Percentiles rank a stretch among this genome's conserved stretches.
Evolutionary conservation across 2,329 filamentous ascomycete genomes (phyloP).

Genomic region (Monilinia fructigena): DNA sequence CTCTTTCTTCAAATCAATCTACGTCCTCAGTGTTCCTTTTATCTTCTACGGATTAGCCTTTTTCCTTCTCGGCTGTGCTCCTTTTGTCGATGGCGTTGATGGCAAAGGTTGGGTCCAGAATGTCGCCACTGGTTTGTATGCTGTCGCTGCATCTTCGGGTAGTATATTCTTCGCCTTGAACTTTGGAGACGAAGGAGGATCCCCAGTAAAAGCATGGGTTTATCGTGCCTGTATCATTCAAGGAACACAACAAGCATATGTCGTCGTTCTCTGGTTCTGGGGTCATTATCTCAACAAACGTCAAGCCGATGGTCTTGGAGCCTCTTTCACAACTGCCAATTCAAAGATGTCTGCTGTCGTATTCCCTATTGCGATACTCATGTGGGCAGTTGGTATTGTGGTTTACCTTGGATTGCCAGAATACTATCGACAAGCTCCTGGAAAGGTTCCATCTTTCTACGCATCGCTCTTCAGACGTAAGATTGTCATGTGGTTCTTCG

Average conservation of each 20-base stretch:
- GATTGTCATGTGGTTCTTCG: slow-evolving; percentile 66
- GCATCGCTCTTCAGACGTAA: slow-evolving; percentile 59
- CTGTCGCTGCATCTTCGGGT: slow-evolving; percentile 60
- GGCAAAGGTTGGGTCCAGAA: slow-evolving; percentile 51
- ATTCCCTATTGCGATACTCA: slow-evolving; percentile 55
- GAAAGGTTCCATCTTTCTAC: slow-evolving; percentile 65
- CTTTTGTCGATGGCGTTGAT: slow-evolving; percentile 46
- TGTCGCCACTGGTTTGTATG: slow-evolving; percentile 60
- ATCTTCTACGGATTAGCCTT: slow-evolving; percentile 59
- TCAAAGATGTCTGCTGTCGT: slow-evolving; percentile 49
- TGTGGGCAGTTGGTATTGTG: slow-evolving; percentile 56
- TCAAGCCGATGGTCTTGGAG: slow-evolving; percentile 18
- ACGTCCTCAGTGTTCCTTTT: slow-evolving; percentile 51
- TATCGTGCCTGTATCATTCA: slow-evolving; percentile 65
- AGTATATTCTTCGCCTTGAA: slow-evolving; percentile 66
- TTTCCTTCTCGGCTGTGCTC: slow-evolving; percentile 60
- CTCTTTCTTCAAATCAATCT: slow-evolving; percentile 55
- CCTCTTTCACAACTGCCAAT: slow-evolving; percentile 47
- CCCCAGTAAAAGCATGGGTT: slow-evolving; percentile 64
- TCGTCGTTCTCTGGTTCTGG: slow-evolving; percentile 67
- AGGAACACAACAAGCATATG: slow-evolving; percentile 65
- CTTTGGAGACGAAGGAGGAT: slow-evolving; percentile 63
- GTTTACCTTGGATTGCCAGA: slow-evolving; percentile 62
- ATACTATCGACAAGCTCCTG: slow-evolving; percentile 64
- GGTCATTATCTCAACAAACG: slow-evolving; percentile 47